Evolutionary conservation across 805 yeast species (phyloP).

Genomic region (Myxozyma neglecta): DNA sequence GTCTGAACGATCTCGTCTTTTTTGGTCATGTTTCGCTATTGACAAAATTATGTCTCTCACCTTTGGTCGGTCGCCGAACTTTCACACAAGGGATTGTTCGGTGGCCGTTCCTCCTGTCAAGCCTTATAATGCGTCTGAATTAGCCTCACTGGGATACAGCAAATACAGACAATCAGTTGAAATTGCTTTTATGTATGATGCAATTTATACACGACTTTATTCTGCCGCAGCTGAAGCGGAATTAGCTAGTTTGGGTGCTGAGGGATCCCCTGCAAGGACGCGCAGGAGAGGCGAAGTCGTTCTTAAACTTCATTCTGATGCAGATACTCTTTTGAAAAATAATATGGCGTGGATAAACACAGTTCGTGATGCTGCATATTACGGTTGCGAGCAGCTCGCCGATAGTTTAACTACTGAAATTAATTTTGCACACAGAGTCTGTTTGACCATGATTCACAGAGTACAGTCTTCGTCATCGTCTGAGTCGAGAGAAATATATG

Average conservation of each 20-base stretch:
- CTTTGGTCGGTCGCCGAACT: conserved; percentile 26
- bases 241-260: conserved; percentile 16
- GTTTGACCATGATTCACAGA: conserved; percentile 27
- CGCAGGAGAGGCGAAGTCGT: conserved; percentile 19
- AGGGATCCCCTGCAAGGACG: conserved; percentile 13
- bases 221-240: conserved; percentile 29
- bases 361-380: conserved; percentile 6
- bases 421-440: conserved; percentile 18
- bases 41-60: conserved; percentile 26
- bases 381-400: conserved; percentile 5
- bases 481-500: conserved; percentile 20
- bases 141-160: conserved; percentile 15
- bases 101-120: conserved; percentile 10
- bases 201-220: conserved; percentile 21
- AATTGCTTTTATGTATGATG: conserved; percentile 26
- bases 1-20: conserved; percentile 20
- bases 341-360: conserved; percentile 17
- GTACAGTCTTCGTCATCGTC: conserved; percentile 14
- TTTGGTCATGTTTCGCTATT: conserved; percentile 23
- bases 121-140: conserved; percentile 9
- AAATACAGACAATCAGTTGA: conserved; percentile 24
- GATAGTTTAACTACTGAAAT: conserved; percentile 13
- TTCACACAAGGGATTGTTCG: conserved; percentile 21
- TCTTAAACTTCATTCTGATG: conserved; percentile 14
- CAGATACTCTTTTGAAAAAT: conserved; percentile 4